Percentiles rank a stretch among this genome's conserved stretches.
These are phyloP conservation scores for Penicillium simplicissimum DNA, from an alignment of 495 filamentous ascomycete species.

Conservation along the genomic window DNA sequence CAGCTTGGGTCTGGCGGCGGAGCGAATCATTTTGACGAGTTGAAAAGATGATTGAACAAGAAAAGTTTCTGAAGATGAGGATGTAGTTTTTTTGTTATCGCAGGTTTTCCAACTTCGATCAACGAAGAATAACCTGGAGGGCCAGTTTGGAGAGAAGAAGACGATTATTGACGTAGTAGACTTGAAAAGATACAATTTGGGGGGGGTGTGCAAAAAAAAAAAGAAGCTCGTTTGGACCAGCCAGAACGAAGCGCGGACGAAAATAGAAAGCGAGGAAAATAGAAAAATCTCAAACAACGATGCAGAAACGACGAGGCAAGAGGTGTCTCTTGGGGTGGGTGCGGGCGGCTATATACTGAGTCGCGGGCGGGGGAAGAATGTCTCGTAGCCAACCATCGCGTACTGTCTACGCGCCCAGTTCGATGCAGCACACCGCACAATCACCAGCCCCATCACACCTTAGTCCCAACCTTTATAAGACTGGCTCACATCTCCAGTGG, in stretches of 20 bases:
- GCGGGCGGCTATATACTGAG: conserved; percentile 46
- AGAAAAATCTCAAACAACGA: conserved; percentile 41
- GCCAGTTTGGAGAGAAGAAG: conserved; percentile 29
- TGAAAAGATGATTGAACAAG: conserved; percentile 5
- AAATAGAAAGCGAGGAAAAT: conserved; percentile 42
- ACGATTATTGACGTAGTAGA: conserved; percentile 37
- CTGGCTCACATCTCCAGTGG: conserved; percentile 2
- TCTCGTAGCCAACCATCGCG: conserved; percentile 20
- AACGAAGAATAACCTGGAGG: conserved; percentile 34
- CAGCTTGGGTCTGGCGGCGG: conserved; percentile 48
- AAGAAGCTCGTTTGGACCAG: conserved; percentile 42
- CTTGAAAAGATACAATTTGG: conserved; percentile 1
- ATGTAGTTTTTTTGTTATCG: conserved; percentile 6
- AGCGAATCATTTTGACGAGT: conserved; percentile 22
- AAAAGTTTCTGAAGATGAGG: conserved; percentile 1
- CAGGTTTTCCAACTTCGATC: conserved; percentile 33
- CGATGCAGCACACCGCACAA: conserved; percentile 30
- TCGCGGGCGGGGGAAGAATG: conserved; percentile 5
- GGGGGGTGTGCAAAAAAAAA: conserved; percentile 6
- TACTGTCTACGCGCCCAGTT: conserved; percentile 28
- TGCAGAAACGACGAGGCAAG: conserved; percentile 24
- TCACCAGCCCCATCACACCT: conserved; percentile 30
- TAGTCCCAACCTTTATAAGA: conserved; percentile 25
- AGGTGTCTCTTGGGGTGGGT: conserved; percentile 8
- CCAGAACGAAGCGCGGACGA: conserved; percentile 43